Conservation (phyloP, 73 alveolate species). For the Tetrahymena elliotti region DNA sequence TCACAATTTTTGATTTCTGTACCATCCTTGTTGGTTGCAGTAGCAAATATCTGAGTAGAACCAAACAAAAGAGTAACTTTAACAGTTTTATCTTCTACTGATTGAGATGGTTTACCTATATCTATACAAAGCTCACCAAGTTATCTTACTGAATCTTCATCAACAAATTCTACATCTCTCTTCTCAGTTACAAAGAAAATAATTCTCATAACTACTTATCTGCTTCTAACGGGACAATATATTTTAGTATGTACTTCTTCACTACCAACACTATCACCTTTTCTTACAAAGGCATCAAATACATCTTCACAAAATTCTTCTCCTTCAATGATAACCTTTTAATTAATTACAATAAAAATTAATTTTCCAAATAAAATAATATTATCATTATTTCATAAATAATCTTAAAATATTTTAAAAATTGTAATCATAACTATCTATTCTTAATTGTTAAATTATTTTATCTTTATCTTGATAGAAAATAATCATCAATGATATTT, state of each 20-base stretch:
- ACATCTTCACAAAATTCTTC: slow-evolving; percentile 99
- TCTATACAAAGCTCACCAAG: slow-evolving; percentile 94
- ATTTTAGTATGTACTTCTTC: slow-evolving; percentile 95
- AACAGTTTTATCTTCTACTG: slow-evolving; percentile 96
- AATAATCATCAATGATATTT: too few species aligned
- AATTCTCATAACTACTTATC: slow-evolving; percentile 95
- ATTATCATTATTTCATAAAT: too few species aligned
- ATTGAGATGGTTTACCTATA: slow-evolving; percentile 90
- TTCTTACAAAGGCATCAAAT: slow-evolving; percentile 94
- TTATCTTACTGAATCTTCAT: slow-evolving; percentile 85
- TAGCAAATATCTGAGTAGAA: slow-evolving; percentile 86
- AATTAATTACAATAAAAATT: background rate
- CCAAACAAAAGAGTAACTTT: slow-evolving; percentile 94
- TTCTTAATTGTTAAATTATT: too few species aligned
- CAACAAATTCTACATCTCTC: slow-evolving; percentile 90
- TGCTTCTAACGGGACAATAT: slow-evolving; percentile 96
- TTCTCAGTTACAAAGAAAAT: slow-evolving; percentile 88
- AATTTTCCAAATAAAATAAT: too few species aligned
- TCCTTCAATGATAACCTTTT: slow-evolving; percentile 78
- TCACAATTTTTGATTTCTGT: slow-evolving; percentile 94
- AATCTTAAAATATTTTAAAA: too few species aligned
- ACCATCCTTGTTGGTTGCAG: slow-evolving; percentile 94
- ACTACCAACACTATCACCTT: slow-evolving; percentile 89
- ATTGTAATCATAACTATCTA: too few species aligned
- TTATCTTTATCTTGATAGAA: too few species aligned